A percentile compares a stretch with the other conserved stretches of the same genome.
These are phyloP conservation scores for Lunularia cruciata DNA, from an alignment of 225 moss, liverwort and hornwort genomes.

Conservation along the genomic window DNA sequence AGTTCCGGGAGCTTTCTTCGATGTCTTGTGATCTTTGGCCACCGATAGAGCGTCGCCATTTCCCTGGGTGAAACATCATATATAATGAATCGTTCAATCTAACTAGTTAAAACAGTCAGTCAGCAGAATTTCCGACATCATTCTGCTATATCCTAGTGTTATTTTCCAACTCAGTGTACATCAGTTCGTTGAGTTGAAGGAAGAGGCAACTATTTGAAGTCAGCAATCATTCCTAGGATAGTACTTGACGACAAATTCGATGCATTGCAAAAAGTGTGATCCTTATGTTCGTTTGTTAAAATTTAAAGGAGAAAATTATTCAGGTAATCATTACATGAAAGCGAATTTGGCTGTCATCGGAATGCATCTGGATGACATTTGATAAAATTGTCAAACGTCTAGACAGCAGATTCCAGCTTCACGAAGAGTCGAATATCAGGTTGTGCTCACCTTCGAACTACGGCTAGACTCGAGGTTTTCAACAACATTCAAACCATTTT, in stretches of 20 bases:
- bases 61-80: slow-evolving; percentile 3
- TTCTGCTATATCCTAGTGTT: too few species aligned
- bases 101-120: too few species aligned
- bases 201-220: too few species aligned
- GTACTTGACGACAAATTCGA: too few species aligned
- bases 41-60: slow-evolving; percentile 30
- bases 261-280: neutral
- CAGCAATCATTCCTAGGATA: too few species aligned
- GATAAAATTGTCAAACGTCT: too few species aligned
- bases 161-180: neutral
- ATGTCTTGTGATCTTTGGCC: slow-evolving; percentile 46
- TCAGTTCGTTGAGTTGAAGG: too few species aligned
- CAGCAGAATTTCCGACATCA: too few species aligned
- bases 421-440: neutral
- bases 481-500: slow-evolving; percentile 35
- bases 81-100: too few species aligned
- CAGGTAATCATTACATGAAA: neutral
- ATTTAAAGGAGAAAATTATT: too few species aligned
- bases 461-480: slow-evolving; percentile 46
- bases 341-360: neutral
- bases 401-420: neutral
- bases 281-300: too few species aligned
- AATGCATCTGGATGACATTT: neutral
- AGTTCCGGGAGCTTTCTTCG: slow-evolving; percentile 46
- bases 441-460: slow-evolving; percentile 33